Conservation (phyloP, 192 early-diverging fungal species). For the Umbelopsis ramanniana region DNA sequence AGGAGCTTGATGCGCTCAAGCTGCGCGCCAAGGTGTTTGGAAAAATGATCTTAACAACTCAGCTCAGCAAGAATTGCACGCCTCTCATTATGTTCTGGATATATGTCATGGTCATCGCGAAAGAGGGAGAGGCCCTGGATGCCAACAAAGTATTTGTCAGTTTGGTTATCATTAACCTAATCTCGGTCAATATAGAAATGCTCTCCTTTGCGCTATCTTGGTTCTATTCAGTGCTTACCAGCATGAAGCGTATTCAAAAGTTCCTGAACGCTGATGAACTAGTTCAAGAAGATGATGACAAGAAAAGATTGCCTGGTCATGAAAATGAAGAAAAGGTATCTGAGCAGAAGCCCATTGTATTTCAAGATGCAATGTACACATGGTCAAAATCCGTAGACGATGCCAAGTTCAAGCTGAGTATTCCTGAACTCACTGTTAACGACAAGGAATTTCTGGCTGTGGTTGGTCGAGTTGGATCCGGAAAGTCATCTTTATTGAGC, state of each 20-base stretch:
- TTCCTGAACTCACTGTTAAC: neutral
- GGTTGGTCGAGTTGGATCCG: conserved; percentile 56
- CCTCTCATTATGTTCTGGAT: conserved; percentile 26
- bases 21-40: neutral
- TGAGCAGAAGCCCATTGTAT: neutral
- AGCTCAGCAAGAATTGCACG: conserved; percentile 11
- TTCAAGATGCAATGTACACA: neutral
- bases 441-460: conserved; percentile 34
- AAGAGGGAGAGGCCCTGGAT: conserved; percentile 14
- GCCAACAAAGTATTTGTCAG: conserved; percentile 25
- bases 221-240: conserved; percentile 7
- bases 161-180: conserved; percentile 17
- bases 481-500: conserved; percentile 56
- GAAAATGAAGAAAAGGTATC: neutral
- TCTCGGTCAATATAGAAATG: neutral
- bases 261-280: conserved; percentile 21
- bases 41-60: conserved; percentile 6
- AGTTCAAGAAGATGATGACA: neutral
- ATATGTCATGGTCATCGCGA: conserved; percentile 19
- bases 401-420: conserved; percentile 16
- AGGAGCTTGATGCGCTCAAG: conserved; percentile 10
- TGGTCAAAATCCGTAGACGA: neutral
- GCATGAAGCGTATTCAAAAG: conserved; percentile 21
- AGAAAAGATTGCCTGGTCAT: neutral
- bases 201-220: conserved; percentile 6